Conservation (phyloP, 345 rosid genomes). For the Nephelium lappaceum region DNA sequence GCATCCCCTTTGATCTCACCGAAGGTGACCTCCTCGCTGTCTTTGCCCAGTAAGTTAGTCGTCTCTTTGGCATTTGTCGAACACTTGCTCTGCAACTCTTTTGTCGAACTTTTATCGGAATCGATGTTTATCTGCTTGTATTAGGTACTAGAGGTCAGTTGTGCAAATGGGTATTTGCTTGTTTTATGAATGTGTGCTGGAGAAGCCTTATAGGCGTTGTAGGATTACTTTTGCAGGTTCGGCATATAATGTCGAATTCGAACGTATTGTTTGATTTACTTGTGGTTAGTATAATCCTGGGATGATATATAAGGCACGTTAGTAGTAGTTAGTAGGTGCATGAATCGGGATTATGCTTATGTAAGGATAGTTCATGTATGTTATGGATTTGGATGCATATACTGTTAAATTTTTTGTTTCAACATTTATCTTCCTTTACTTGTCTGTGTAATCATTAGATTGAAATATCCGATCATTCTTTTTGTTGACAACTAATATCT, state of each 20-base stretch:
- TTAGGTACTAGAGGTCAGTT: background rate
- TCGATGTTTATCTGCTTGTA: background rate
- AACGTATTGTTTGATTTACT: background rate
- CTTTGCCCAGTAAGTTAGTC: conserved; percentile 69
- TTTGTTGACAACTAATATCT: background rate
- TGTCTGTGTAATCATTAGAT: background rate
- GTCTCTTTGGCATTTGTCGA: background rate
- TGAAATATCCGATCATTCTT: background rate
- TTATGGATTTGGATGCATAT: background rate
- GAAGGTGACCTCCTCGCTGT: conserved; percentile 97
- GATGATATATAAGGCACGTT: background rate
- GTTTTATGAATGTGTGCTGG: background rate
- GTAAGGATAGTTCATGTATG: background rate
- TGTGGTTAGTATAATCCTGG: background rate
- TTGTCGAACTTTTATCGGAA: background rate
- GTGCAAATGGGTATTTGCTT: background rate
- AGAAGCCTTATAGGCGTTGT: background rate
- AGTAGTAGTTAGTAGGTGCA: background rate
- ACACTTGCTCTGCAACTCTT: background rate
- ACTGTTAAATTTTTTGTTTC: background rate
- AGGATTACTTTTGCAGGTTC: background rate
- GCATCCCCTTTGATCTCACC: conserved; percentile 88
- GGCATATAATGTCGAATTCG: background rate
- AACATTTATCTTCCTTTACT: background rate
- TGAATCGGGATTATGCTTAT: background rate